phyloP scores from a whole-genome alignment of 192 early-diverging fungal genomes.

The Funneliformis mosseae region DNA sequence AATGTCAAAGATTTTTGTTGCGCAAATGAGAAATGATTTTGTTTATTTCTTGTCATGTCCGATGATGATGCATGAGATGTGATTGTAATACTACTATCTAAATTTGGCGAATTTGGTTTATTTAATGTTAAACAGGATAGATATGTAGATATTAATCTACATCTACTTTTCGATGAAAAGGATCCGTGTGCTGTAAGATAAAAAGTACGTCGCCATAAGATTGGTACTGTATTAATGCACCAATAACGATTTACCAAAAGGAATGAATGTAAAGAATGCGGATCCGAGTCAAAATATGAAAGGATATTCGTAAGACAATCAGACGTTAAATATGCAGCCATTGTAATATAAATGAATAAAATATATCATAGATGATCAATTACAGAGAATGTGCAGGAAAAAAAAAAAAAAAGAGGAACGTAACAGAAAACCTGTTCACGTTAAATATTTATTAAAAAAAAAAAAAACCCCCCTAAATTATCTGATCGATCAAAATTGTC shows the following conservation, averaged over 20 bases:
- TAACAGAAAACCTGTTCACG: too few relatives aligned
- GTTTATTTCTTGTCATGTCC: neutral
- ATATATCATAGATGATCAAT: neutral
- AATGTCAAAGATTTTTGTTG: neutral
- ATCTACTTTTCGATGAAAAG: constrained; percentile 14
- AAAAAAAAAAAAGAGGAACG: too few relatives aligned
- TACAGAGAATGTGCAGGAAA: neutral
- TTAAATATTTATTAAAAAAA: too few relatives aligned
- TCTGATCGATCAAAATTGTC: too few relatives aligned
- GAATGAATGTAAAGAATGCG: constrained; percentile 10
- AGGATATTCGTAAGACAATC: constrained; percentile 8
- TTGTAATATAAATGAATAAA: neutral
- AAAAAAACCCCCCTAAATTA: too few relatives aligned
- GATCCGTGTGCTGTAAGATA: neutral
- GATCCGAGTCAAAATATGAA: constrained; percentile 1
- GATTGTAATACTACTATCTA: neutral
- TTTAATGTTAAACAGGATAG: neutral
- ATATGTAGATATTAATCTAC: constrained; percentile 6
- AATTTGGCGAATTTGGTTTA: neutral
- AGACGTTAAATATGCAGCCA: neutral
- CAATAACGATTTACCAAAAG: constrained; percentile 13
- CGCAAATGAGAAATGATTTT: too few relatives aligned
- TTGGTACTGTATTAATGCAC: neutral
- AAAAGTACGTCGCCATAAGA: constrained; percentile 20
- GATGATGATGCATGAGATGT: too few relatives aligned